These are phyloP conservation scores for Peniophora sp. DNA, from an alignment of 1,284 basidiomycete species.

Conservation along the genomic window DNA sequence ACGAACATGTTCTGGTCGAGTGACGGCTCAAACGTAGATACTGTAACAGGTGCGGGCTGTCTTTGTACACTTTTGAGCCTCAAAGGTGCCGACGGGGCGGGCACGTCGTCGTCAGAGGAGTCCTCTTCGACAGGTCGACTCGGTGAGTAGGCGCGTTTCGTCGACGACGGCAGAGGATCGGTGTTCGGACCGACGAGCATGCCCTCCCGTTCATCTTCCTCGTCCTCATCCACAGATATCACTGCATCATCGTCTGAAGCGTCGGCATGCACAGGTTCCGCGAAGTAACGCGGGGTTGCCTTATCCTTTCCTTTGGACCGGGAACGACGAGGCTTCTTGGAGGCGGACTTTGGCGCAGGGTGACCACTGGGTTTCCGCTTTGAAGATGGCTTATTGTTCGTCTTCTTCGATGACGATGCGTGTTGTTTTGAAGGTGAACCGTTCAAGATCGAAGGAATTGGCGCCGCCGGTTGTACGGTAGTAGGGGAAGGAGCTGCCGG, in stretches of 20 bases:
- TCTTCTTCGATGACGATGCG: not conserved
- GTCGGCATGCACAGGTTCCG: conserved; percentile 24
- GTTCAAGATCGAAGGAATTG: conserved; percentile 9
- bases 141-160: conserved; percentile 14
- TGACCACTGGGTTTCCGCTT: conserved; percentile 24
- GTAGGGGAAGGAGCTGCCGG: conserved; percentile 3
- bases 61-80: not conserved
- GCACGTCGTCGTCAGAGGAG: conserved; percentile 19
- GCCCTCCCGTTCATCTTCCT: conserved; percentile 21
- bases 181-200: conserved; percentile 5
- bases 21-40: conserved; percentile 23
- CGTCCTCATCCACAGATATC: conserved; percentile 23
- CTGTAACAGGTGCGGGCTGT: not conserved
- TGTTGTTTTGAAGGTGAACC: not conserved
- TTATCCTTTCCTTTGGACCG: conserved; percentile 7
- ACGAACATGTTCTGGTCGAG: conserved; percentile 37
- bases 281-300: conserved; percentile 25
- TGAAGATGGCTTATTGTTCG: conserved; percentile 16
- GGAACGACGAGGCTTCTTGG: conserved; percentile 22
- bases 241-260: conserved; percentile 17
- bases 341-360: conserved; percentile 9
- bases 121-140: conserved; percentile 18
- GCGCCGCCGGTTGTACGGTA: conserved; percentile 8
- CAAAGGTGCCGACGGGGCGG: conserved; percentile 1
- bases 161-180: not conserved